phyloP scores from a whole-genome alignment of 495 filamentous ascomycete species.

The Penicillium manginii region DNA sequence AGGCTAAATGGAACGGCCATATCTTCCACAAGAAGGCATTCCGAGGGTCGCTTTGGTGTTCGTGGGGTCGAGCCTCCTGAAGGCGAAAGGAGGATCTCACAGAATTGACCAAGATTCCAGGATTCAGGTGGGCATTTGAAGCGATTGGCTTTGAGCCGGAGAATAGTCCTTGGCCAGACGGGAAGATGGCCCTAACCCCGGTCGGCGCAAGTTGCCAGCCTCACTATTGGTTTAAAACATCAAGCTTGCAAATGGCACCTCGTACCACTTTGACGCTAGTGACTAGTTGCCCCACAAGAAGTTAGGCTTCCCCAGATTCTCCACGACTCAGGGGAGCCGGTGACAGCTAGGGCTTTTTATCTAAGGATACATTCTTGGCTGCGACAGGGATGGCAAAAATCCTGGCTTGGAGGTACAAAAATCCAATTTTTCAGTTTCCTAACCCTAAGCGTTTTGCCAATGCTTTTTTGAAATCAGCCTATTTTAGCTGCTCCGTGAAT shows the following conservation, averaged over 20 bases:
- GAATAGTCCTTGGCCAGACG: not conserved
- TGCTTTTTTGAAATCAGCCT: not conserved
- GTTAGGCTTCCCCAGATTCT: conserved; percentile 1
- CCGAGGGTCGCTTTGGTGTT: not conserved
- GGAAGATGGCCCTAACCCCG: not conserved
- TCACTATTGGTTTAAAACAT: not conserved
- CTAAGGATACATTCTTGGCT: not conserved
- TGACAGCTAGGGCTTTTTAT: not conserved
- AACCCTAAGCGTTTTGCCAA: not conserved
- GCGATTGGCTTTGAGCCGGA: not conserved
- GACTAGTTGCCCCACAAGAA: not conserved
- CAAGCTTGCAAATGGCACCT: not conserved
- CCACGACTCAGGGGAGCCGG: not conserved
- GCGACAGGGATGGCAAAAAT: not conserved
- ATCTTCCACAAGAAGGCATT: not conserved
- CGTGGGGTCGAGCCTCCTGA: not conserved
- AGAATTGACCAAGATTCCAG: not conserved
- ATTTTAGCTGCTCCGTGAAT: not conserved
- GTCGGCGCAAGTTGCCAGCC: not conserved
- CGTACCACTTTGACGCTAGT: not conserved
- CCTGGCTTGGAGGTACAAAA: not conserved
- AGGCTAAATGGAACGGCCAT: not conserved
- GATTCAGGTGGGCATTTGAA: conserved; percentile 4
- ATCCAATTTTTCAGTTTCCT: not conserved
- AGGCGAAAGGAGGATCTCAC: not conserved